Base-by-base conservation (phyloP, 2,329 filamentous ascomycete genomes). In the Nothophoma quercina region DNA sequence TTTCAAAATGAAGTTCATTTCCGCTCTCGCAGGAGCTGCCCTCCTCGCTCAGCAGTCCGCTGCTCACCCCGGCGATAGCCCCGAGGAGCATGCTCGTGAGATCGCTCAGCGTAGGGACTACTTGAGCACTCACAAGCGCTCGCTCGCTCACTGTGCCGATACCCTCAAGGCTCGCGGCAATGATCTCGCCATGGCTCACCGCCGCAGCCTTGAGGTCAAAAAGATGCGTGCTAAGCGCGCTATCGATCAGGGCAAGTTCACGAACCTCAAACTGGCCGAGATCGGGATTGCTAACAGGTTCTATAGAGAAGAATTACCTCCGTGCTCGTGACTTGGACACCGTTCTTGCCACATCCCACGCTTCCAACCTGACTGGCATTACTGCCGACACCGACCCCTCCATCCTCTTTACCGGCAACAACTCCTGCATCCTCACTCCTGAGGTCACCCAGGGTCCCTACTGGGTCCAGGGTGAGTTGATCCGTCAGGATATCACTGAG, bases 401-500 rank as follows among this genome's bases (percentile, higher is more conserved):
- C 3, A 33, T 66, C 9, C 61, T 75, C 30, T 73, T 74, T 43
- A 46, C 62, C 4, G 58, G 64, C 23, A 74, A 73, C 58, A 69
- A 62, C 50, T 67, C 63, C 21, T 73, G 70, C 55, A 68, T 73
- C 28, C 62, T 74, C n/a, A 62, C 62, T 6, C 70, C 72, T 10
- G 71, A 73, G 42, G 56, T 55, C 4, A 72, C 69, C 7, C 60
- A 72, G 50, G 69, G 68, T 15, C 68, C 70, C 3, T 75, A 73
- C 59, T 74, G 68, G 66, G 79, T 84, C 39, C 64, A 72, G 16
- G 83, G 82, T 23, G 81, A 85, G 63, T 75, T 78, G 42, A 67
- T 85, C 51, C 78, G 82, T 21, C 57, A 73, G 23, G 71, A 85
- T 58, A 68, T 85, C 29, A 75, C 71, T 13, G 80, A 83, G 35